Base-by-base conservation (phyloP, 306 rosid species). In the Rosa persica region DNA sequence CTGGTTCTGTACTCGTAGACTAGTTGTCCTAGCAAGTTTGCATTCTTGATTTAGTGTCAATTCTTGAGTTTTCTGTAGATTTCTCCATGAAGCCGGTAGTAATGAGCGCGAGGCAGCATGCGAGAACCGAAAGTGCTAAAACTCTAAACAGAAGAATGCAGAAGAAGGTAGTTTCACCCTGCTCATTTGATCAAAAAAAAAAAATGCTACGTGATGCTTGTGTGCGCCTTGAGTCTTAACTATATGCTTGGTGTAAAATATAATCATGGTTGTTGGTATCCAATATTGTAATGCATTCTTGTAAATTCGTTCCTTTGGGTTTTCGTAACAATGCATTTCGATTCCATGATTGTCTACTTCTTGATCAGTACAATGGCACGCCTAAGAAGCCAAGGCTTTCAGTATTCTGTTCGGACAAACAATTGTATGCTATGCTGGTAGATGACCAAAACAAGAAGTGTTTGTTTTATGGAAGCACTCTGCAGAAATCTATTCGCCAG, bases 371-470 rank as follows among this genome's bases (percentile, higher is more conserved):
- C 76, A 88, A 88, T 68, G 98, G 98, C 87, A 89, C 93, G 1
- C 77, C 93, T 3, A 82, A 64, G 78, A 87, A 74, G 68, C 98
- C 98, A 67, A 91, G 98, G 83, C 98, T 95, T 81, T 92, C 97
- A 25, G 98, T 92, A 8, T 95, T 95, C 83, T 95, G 93, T 83
- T 95, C 97, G 15, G 92, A 86, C 9, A 91, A 91, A 55, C 98
- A 95, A 75, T 72, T 92, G 80, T 89, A 95, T 85, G 98, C 97
- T 4, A 91, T 89, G 98, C 86, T 95, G 67, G 96, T 95, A 30
- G 96, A 95, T 78, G 98, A 95, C 79, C 88, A 87, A 73, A 92
- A 88, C 82, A 92, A 89, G 72, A 92, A 87, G 81, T 91, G 98
- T 68, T 81, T 95, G 84, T 92, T 89, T 81, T 89, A 89, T 69